A percentile compares a stretch with the other conserved stretches of the same genome.
phyloP scores from a whole-genome alignment of 495 filamentous ascomycete genomes.

The Daldinia concentrica region DNA sequence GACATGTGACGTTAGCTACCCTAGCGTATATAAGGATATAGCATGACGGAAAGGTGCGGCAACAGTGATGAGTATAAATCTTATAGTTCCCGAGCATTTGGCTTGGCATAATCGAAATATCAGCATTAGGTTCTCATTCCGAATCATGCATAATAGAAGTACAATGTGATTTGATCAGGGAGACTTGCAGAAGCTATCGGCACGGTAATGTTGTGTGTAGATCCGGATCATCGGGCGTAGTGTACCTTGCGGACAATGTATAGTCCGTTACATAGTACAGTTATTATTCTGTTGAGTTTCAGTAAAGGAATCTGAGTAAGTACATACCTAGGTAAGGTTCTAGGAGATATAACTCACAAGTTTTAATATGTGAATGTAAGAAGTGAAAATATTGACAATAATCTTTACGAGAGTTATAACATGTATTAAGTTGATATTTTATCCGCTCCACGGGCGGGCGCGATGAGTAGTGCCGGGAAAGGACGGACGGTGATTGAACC shows the following conservation, averaged over 20 bases:
- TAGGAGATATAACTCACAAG: background rate
- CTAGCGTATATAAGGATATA: background rate
- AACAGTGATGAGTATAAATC: conserved; percentile 19
- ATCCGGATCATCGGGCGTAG: conserved; percentile 34
- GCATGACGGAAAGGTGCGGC: conserved; percentile 13
- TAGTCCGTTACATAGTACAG: background rate
- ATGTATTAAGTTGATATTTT: background rate
- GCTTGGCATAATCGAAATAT: background rate
- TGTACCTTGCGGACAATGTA: conserved; percentile 11
- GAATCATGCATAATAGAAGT: conserved; percentile 6
- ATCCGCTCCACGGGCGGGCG: background rate
- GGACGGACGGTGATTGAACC: conserved; percentile 17
- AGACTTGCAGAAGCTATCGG: no score
- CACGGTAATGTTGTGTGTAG: conserved; percentile 26
- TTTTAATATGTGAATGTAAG: background rate
- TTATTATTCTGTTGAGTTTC: background rate
- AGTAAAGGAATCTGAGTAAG: background rate
- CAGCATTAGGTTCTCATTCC: background rate
- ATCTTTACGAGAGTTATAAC: background rate
- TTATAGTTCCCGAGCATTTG: background rate
- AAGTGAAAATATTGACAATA: background rate
- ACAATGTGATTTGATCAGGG: no score
- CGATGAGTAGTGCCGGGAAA: conserved; percentile 18
- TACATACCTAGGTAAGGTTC: no score
- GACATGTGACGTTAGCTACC: conserved; percentile 4